Conservation (phyloP, 306 rosid genomes). For the Rubus parviflorus region DNA sequence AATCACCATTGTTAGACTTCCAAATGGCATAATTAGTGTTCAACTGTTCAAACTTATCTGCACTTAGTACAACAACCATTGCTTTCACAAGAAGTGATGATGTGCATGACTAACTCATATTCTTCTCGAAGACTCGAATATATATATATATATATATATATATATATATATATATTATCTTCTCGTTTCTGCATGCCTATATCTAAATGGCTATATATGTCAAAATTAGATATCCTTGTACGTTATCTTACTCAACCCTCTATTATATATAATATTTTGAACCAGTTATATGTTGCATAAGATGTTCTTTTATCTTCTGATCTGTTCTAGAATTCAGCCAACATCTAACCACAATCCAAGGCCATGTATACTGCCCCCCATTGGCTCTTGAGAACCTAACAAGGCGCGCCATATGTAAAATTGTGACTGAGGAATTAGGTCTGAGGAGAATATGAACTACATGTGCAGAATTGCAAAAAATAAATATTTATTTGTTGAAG, state of each 20-base stretch:
- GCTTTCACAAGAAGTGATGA: slow-evolving; percentile 9
- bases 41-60: neutral
- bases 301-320: neutral
- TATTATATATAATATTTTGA: slow-evolving; percentile 5
- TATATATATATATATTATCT: neutral
- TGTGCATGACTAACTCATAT: neutral
- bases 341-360: neutral
- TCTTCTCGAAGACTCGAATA: neutral
- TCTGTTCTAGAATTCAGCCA: slow-evolving; percentile 13
- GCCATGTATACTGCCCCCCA: slow-evolving; percentile 6
- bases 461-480: neutral
- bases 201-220: neutral
- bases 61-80: neutral
- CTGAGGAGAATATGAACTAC: neutral
- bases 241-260: slow-evolving; percentile 4
- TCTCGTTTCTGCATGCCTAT: neutral
- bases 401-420: slow-evolving; percentile 6
- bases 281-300: neutral
- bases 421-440: neutral
- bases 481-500: neutral
- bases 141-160: neutral
- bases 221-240: neutral
- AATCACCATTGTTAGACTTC: slow-evolving; percentile 4
- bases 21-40: neutral
- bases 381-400: slow-evolving; percentile 16